Evolutionary conservation across 2,329 filamentous ascomycete genomes (phyloP).

Genomic region (Alternaria angustiovoidea): DNA sequence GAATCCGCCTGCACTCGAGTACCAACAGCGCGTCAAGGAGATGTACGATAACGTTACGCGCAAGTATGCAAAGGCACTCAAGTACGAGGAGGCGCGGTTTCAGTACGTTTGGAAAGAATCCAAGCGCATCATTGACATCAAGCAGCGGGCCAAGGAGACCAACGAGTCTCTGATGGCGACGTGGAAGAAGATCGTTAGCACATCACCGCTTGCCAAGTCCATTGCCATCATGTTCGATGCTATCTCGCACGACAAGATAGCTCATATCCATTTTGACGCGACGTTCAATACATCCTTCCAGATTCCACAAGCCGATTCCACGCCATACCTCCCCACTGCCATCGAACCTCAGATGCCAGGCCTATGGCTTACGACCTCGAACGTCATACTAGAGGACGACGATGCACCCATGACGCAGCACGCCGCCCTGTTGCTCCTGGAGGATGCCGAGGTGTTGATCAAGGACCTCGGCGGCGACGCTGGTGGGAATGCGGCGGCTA

Average conservation of each 20-base stretch:
- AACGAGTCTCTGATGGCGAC: constrained; percentile 68
- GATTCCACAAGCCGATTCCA: constrained; percentile 69
- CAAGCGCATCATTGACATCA: constrained; percentile 79
- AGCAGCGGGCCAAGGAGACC: constrained; percentile 80
- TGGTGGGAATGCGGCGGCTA: constrained; percentile 76
- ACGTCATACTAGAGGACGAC: constrained; percentile 75
- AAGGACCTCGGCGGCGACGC: constrained; percentile 72
- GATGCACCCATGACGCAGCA: constrained; percentile 79
- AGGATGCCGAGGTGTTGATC: constrained; percentile 82
- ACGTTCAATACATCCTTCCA: constrained; percentile 68
- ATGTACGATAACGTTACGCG: constrained; percentile 90
- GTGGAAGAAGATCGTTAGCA: constrained; percentile 74
- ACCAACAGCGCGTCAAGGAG: constrained; percentile 74
- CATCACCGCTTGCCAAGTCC: constrained; percentile 80
- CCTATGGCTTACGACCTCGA: constrained; percentile 87
- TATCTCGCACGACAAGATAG: constrained; percentile 85
- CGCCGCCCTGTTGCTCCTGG: constrained; percentile 84
- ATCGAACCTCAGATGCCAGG: constrained; percentile 75
- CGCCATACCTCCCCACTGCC: constrained; percentile 74
- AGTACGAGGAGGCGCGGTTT: constrained; percentile 88
- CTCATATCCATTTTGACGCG: constrained; percentile 78
- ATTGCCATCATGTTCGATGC: constrained; percentile 83
- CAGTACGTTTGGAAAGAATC: constrained; percentile 94
- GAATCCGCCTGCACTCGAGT: constrained; percentile 79
- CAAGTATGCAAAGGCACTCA: constrained; percentile 90